Percentiles rank a stretch among this genome's conserved stretches.
Conservation (phyloP, 176 grass and related monocot genomes). For the Poa pratensis region DNA sequence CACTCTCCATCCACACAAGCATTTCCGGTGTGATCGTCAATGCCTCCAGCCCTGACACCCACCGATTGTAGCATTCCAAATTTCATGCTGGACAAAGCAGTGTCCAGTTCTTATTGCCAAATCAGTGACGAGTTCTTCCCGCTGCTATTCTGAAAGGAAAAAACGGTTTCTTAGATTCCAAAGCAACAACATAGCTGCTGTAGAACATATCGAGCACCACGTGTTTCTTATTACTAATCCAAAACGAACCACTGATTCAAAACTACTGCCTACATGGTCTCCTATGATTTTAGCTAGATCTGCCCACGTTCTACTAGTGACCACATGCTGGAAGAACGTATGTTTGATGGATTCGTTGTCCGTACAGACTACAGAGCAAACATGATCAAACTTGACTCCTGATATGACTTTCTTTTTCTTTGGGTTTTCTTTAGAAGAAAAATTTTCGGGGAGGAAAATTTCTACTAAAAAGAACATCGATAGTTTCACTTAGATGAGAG, state of each 20-base stretch:
- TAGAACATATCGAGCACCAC: too few relatives aligned
- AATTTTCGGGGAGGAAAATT: background rate
- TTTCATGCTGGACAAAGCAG: constrained; percentile 16
- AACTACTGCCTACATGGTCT: background rate
- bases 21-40: background rate
- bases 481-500: background rate
- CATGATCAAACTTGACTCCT: background rate
- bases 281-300: background rate
- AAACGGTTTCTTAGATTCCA: background rate
- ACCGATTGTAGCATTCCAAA: background rate
- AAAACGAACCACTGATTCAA: background rate
- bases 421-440: background rate
- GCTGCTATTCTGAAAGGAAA: background rate
- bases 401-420: background rate
- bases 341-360: background rate
- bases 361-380: background rate
- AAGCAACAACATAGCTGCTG: background rate
- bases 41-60: background rate
- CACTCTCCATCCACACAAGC: background rate
- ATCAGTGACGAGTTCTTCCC: background rate
- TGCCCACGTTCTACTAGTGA: background rate
- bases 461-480: background rate
- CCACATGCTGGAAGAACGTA: background rate
- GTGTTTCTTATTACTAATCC: too few relatives aligned
- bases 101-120: background rate